Percentiles rank a stretch among this genome's conserved stretches.
phyloP scores from a whole-genome alignment of 495 filamentous ascomycete genomes.

The Penicillium atrosanguineum region DNA sequence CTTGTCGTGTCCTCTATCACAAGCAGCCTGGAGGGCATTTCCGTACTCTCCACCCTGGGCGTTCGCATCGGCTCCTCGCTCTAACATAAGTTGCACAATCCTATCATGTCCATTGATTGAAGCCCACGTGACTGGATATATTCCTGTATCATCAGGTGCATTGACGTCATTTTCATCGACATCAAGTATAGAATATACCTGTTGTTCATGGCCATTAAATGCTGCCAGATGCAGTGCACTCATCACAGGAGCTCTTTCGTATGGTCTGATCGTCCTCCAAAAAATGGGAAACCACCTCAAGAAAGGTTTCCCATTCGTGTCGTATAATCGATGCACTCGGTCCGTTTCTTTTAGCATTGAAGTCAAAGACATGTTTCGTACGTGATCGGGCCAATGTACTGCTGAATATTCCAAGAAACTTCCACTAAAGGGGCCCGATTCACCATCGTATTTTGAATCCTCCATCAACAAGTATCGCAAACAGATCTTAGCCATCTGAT shows the following conservation, averaged over 20 bases:
- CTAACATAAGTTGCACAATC: constrained; percentile 4
- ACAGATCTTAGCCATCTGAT: constrained; percentile 21
- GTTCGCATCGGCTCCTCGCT: background rate
- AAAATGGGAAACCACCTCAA: constrained; percentile 18
- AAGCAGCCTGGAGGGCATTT: constrained; percentile 16
- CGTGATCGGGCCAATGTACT: constrained; percentile 25
- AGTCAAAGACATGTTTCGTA: constrained; percentile 10
- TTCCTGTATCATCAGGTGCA: background rate
- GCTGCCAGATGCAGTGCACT: constrained; percentile 17
- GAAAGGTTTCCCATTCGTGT: constrained; percentile 2
- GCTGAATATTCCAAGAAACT: constrained; percentile 24
- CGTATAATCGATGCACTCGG: constrained; percentile 14
- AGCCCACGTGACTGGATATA: background rate
- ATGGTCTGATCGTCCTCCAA: constrained; percentile 8
- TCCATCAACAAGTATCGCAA: constrained; percentile 23
- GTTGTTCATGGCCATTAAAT: constrained; percentile 20
- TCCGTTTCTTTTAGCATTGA: background rate
- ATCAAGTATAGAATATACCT: constrained; percentile 17
- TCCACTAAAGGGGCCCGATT: constrained; percentile 1
- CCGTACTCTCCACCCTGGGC: constrained; percentile 12
- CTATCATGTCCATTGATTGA: background rate
- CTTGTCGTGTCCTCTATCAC: constrained; percentile 1
- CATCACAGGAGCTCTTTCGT: constrained; percentile 2
- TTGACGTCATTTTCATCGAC: constrained; percentile 15
- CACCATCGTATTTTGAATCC: constrained; percentile 11